Base-by-base conservation (phyloP, 129 eudicot genomes). In the Calendula officinalis region DNA sequence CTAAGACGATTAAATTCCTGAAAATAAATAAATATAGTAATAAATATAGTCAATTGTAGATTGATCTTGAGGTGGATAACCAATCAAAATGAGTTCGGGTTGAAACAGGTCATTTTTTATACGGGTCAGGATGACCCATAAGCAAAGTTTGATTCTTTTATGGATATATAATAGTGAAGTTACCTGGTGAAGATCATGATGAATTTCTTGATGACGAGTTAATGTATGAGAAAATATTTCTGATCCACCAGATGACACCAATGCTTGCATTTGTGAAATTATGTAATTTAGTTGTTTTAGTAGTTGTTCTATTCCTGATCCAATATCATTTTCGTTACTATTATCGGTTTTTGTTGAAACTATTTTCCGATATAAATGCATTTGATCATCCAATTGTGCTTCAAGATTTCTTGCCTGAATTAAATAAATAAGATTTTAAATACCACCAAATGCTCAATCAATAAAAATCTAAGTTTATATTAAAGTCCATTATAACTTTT, bases 151-250 rank as follows among this genome's bases (percentile, higher is more conserved):
- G 41, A 40, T 1, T 14, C 43, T 15, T 39, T 57, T 4, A 46
- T 38, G 50, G 37, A 58, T n/a, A 53, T 4, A 12, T 12, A 46
- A 74, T 8, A 12, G 38, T 16, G 51, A 30, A 22, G 8, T 11
- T 73, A 94, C 99, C 97, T 89, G 97, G 78, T 87, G 79, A 59
- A 94, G 91, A 84, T 94, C 99, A 65, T 80, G 99, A 79, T 86
- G 97, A 68, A 89, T 88, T 75, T 94, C 99, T 49, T 85, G 97
- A 83, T 88, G 97, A 22, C 99, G 95, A 44, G 97, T 94, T 73
- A 94, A 84, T 7, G 99, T 88, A 64, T 94, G 99, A 76, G 99
- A 94, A 72, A 94, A 90, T 51, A 94, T 89, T 72, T 89, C 99
- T 8, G 95, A 81, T 54, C 99, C 99, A 34, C 99, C 99, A 0